These are phyloP conservation scores for Vigna hirtella DNA, from an alignment of 306 rosid genomes.

Conservation along the genomic window DNA sequence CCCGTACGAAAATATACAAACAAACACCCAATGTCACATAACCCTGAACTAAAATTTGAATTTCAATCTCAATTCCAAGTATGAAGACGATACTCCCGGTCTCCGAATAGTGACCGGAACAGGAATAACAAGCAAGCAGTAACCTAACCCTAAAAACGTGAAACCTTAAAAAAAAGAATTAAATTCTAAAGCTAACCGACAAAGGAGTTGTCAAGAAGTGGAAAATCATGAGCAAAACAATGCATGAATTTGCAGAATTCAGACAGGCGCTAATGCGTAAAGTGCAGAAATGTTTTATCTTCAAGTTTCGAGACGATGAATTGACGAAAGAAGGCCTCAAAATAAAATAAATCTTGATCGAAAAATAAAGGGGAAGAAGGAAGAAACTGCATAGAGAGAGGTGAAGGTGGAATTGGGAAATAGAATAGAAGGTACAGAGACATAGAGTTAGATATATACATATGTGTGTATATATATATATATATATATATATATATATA, in stretches of 20 bases:
- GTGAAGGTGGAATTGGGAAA: neutral
- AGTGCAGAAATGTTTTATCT: neutral
- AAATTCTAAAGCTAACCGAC: constrained; percentile 22
- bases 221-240: neutral
- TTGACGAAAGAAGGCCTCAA: neutral
- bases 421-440: too few relatives aligned
- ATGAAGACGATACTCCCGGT: neutral
- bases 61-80: neutral
- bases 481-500: too few relatives aligned
- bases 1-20: neutral
- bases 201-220: neutral
- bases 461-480: too few relatives aligned
- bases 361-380: neutral
- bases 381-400: neutral
- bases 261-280: neutral
- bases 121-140: neutral
- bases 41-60: neutral
- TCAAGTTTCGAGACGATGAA: neutral
- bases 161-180: neutral
- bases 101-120: neutral
- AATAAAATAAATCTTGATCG: neutral
- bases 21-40: neutral
- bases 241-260: constrained; percentile 19
- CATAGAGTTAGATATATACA: neutral
- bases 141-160: constrained; percentile 21